Evolutionary conservation across 176 grass and related monocot species (phyloP), one percentile per base, ranked within the genome.

Genomic region (Echinochloa phyllopogon): DNA sequence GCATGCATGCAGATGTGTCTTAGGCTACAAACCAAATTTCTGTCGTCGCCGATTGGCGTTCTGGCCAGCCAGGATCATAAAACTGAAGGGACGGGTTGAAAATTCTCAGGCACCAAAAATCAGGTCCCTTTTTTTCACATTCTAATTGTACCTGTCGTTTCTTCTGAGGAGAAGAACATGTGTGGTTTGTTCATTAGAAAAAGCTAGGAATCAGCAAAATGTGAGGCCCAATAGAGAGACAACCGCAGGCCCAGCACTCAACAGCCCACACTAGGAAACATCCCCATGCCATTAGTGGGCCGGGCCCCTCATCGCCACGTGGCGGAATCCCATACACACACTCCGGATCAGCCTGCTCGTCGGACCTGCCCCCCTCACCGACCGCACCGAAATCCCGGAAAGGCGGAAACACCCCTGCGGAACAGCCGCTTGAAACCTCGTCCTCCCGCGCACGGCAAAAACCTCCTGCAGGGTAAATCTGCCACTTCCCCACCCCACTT

Each of bases 271-370:
- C 8, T 18, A 40, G 2, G 16, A 39, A 14, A 21, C 10, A 5
- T 10, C 6, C 17, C 3, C 29, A 5, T 10, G 50, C 2, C 18
- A 3, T 38, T 58, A 25, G 8, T 20, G 25, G 69, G 60, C 47
- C 5, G 49, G 45, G 60, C 2, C 69, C 68, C 37, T 5, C 39
- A 0, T 0, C 0, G 3, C 21, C 40, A 83, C 74, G 80, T 78
- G 86, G 73, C 55, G 0, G 5, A 78, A 78, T 72, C 8, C 1
- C 13, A 12, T 12, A 78, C 86, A 5, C 86, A 77, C 73, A 62
- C 42, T 72, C 16, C 9, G 65, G 80, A 78, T 82, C 36, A 71
- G 79, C 29, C 37, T 60, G 14, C 61, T 33, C 75, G 25, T 21
- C 27, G 3, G 6, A 68, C 27, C 21, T 33, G 39, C 11, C 18